A percentile compares a stretch with the other conserved stretches of the same genome.
Evolutionary conservation across 2,329 filamentous ascomycete species (phyloP).

Genomic region (Chrysosporium queenslandicum): DNA sequence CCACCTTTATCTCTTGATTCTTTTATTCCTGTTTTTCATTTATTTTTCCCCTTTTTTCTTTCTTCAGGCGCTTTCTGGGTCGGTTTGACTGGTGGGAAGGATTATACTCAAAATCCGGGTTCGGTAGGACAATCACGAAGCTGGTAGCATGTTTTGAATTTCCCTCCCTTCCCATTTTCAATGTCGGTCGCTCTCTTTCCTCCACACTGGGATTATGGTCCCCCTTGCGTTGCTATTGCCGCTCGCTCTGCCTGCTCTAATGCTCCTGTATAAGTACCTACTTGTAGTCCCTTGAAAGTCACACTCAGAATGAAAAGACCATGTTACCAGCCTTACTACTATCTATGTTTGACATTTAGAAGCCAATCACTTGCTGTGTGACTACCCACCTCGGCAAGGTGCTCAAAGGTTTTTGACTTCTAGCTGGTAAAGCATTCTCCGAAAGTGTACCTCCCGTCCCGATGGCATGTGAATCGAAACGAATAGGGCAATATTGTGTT

Average conservation of each 20-base stretch:
- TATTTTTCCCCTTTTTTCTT: neutral
- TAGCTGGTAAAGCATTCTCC: no score
- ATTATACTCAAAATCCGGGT: slow-evolving; percentile 8
- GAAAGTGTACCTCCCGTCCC: no score
- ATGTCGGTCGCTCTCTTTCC: neutral
- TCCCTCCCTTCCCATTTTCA: neutral
- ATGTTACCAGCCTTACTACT: neutral
- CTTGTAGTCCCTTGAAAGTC: neutral
- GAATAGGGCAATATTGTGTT: no score
- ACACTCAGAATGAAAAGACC: neutral
- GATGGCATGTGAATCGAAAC: no score
- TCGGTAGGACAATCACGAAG: slow-evolving; percentile 1
- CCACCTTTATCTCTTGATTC: neutral
- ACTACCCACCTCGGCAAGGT: no score
- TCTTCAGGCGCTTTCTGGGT: slow-evolving; percentile 11
- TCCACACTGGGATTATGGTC: neutral
- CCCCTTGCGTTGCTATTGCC: neutral
- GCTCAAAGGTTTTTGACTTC: no score
- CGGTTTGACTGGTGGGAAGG: slow-evolving; percentile 4
- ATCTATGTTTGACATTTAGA: no score
- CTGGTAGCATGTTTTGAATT: slow-evolving; percentile 9
- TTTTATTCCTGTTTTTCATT: neutral
- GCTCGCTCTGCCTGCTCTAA: neutral
- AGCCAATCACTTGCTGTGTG: no score
- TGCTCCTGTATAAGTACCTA: slow-evolving; percentile 10